Conservation (phyloP, 1,284 basidiomycete genomes). For the Mrakiaceae sp. region DNA sequence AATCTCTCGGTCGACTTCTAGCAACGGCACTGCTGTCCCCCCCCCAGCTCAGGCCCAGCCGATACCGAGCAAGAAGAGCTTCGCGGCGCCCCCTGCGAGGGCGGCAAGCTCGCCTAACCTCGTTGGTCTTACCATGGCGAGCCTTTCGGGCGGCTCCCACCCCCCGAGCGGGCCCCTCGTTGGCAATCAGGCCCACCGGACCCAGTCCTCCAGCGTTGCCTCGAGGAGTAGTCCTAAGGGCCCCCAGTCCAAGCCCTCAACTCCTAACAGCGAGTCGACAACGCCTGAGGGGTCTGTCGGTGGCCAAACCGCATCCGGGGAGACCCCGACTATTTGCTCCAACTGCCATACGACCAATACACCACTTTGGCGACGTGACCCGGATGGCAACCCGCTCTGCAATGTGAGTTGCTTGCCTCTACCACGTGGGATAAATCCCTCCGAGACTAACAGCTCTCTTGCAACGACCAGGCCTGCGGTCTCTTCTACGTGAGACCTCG, state of each 20-base stretch:
- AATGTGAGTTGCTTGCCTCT: slow-evolving; percentile 31
- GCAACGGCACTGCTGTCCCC: slow-evolving; percentile 26
- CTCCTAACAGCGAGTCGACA: slow-evolving; percentile 18
- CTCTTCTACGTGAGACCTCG: slow-evolving; percentile 57
- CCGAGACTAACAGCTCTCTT: not conserved
- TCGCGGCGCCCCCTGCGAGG: no score
- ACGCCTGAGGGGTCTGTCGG: slow-evolving; percentile 15
- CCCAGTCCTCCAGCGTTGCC: slow-evolving; percentile 3
- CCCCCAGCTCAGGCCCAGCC: no score
- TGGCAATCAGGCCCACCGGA: not conserved
- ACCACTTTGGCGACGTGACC: slow-evolving; percentile 87
- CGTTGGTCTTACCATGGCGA: slow-evolving; percentile 21
- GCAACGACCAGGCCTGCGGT: slow-evolving; percentile 67
- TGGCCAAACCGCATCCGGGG: slow-evolving; percentile 33
- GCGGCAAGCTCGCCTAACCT: slow-evolving; percentile 30
- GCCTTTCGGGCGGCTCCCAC: not conserved
- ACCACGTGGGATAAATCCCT: no score
- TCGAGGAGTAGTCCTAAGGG: not conserved
- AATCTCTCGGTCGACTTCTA: not conserved
- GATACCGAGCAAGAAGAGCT: no score
- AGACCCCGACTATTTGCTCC: slow-evolving; percentile 71
- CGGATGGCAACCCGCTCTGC: slow-evolving; percentile 89
- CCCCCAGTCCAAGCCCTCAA: slow-evolving; percentile 19
- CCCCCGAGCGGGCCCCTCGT: slow-evolving; percentile 15
- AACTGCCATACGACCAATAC: slow-evolving; percentile 95